Evolutionary conservation across 371 early-diverging fungal species (phyloP).

Genomic region (Mucor racemosus): DNA sequence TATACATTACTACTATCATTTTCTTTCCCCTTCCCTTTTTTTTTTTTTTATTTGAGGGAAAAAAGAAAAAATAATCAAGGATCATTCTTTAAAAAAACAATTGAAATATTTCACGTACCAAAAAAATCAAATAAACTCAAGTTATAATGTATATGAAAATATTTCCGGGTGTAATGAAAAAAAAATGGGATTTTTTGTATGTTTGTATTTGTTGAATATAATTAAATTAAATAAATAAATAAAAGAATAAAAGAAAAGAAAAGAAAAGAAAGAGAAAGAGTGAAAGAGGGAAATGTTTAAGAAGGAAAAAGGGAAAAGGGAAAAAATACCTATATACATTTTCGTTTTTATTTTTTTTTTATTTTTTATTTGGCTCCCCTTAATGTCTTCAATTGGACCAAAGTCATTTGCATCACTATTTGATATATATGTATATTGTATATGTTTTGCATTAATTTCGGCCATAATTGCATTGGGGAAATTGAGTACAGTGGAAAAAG

Average conservation of each 20-base stretch:
- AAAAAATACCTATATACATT: background rate
- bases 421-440: slow-evolving; percentile 1
- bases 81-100: background rate
- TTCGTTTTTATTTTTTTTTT: no score
- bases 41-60: no score
- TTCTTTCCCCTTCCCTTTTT: no score
- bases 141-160: no score
- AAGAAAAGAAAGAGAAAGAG: slow-evolving; percentile 8
- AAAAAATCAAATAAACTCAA: slow-evolving; percentile 9
- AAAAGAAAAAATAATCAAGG: slow-evolving; percentile 1
- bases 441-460: slow-evolving; percentile 7
- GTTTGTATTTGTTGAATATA: slow-evolving; percentile 13
- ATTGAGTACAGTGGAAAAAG: background rate
- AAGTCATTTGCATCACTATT: slow-evolving; percentile 19
- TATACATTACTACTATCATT: no score
- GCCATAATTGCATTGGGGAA: background rate
- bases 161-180: background rate
- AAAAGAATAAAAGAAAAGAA: background rate
- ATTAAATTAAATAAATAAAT: slow-evolving; percentile 13
- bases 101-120: slow-evolving; percentile 6
- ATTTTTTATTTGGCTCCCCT: background rate
- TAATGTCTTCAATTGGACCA: slow-evolving; percentile 28
- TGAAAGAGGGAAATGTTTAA: slow-evolving; percentile 11
- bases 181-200: background rate
- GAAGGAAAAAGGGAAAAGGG: slow-evolving; percentile 6